Evolutionary conservation across 2,329 filamentous ascomycete species (phyloP), one percentile per base, ranked within the genome.

Genomic region (Knufia fluminis): DNA sequence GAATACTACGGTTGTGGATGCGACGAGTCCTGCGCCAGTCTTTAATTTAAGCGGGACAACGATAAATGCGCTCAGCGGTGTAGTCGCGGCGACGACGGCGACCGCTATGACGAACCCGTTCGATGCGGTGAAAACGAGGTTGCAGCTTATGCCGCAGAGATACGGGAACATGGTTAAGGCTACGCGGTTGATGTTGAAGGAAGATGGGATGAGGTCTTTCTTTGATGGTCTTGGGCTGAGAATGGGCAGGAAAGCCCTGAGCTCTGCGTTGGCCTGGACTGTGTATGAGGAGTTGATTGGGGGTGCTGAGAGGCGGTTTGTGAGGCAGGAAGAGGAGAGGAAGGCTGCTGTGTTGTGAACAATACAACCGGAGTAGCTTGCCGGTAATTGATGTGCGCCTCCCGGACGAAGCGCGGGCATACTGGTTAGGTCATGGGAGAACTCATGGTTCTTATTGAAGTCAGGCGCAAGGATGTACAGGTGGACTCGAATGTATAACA

Each of bases 261-360:
- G 90, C 66, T 91, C 85, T 46, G 92, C 92, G n/a, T 74, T 97
- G 58, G 91, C 91, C 6, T 98, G 92, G 92, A 97, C 91, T 8
- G 75, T 96, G 35, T 98, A 98, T 63, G 92, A 98, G 70, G 91
- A 96, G 66, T 68, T 96, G 59, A 84, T 97, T 54, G 73, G 90
- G 52, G 76, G 85, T 59, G 85, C 84, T 1, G 80, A 82, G 65
- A 68, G 58, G 40, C 59, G 52, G 22, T 51, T 59, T 23, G 44
- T 52, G 14, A 39, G 49, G 33, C 32, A 49, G 14, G 52, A 55
- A 4, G 42, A 53, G 28, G 48, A 48, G 16, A 48, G 38, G 23
- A 28, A 24, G 12, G 45, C 33, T 26, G 54, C 48, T 19, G 46
- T 56, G n/a, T 45, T 56, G 10, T 58, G 46, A 56, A 45, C 7